phyloP scores from a whole-genome alignment of 176 grass and related monocot species.

The Carex littledalei region DNA sequence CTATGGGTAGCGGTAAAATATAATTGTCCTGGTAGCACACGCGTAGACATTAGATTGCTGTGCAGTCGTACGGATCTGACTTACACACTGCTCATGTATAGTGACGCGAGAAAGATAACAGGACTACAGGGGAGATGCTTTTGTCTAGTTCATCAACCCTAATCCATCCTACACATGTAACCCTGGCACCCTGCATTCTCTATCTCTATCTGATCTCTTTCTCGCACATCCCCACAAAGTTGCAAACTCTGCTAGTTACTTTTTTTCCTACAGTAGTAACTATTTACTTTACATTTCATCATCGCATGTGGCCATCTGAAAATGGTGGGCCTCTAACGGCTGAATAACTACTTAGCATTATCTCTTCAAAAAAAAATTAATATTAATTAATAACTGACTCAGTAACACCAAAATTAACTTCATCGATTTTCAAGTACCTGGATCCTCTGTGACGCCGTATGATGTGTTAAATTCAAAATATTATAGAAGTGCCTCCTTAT shows the following conservation, averaged over 20 bases:
- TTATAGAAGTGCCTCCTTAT: background rate
- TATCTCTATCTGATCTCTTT: background rate
- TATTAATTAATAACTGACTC: background rate
- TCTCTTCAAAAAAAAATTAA: no score
- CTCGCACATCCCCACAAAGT: background rate
- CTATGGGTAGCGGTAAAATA: slow-evolving; percentile 8
- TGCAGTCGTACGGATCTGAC: slow-evolving; percentile 30
- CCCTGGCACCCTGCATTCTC: background rate
- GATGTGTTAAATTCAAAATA: background rate
- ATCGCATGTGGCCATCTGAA: slow-evolving; percentile 11
- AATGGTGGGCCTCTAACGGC: slow-evolving; percentile 3
- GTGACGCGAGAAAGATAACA: slow-evolving; percentile 20
- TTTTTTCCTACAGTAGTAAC: slow-evolving; percentile 20
- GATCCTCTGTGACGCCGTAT: background rate
- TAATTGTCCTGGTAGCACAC: slow-evolving; percentile 33
- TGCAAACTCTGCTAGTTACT: background rate
- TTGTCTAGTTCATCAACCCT: slow-evolving; percentile 10
- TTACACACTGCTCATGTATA: slow-evolving; percentile 24
- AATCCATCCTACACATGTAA: slow-evolving; percentile 2
- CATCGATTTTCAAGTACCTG: background rate
- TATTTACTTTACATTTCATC: slow-evolving; percentile 1
- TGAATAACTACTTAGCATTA: slow-evolving; percentile 11
- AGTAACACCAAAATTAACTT: background rate
- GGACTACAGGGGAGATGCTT: slow-evolving; percentile 13
- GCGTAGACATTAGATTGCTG: slow-evolving; percentile 17